Evolutionary conservation across 345 rosid genomes (phyloP), one percentile per base, ranked within the genome.

Genomic region (Nasturtium officinale): DNA sequence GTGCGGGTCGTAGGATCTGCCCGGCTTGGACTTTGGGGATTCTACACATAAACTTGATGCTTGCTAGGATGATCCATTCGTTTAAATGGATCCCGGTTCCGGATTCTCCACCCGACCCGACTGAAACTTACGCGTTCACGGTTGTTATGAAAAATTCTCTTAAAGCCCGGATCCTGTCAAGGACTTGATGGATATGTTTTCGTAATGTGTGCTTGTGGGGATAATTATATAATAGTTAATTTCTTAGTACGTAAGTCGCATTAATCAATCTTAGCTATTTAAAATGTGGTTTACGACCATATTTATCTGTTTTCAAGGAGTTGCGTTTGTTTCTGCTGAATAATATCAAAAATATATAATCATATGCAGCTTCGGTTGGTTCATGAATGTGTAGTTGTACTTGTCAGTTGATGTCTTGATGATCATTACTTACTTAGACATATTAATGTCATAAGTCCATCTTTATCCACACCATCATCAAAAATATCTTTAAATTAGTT

Each of bases 71-170:
- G 98, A 76, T 91, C 30, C 98, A 87, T 46, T 84, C 87, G 9
- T 94, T 77, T 76, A 84, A 82, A 65, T 94, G 97, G 98, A 23
- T 87, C 7, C 90, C 91, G 9, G 78, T 77, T 32, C 84, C 96
- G 4, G 83, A 63, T 6, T 5, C 52, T 48, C 89, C 91, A 61
- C 98, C 97, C 40, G 96, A 88, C 83, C 89, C 88, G 68, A 71
- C 86, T 8, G 96, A 94, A 91, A 82, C 93, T 12, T 94, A 85
- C 17, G 96, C 97, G 15, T 94, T 94, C 70, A 94, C 98, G 0
- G 97, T 94, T 18, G 91, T 94, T 33, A 89, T 91, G 98, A 94
- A 94, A 77, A 85, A 86, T 53, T 82, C 97, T 29, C 90, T 94
- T 26, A 89, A 85, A 83, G 93, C 96, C 4, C 78, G 73, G 32